These are phyloP conservation scores for Lachancea cidri DNA, from an alignment of 805 yeast genomes.

Conservation along the genomic window DNA sequence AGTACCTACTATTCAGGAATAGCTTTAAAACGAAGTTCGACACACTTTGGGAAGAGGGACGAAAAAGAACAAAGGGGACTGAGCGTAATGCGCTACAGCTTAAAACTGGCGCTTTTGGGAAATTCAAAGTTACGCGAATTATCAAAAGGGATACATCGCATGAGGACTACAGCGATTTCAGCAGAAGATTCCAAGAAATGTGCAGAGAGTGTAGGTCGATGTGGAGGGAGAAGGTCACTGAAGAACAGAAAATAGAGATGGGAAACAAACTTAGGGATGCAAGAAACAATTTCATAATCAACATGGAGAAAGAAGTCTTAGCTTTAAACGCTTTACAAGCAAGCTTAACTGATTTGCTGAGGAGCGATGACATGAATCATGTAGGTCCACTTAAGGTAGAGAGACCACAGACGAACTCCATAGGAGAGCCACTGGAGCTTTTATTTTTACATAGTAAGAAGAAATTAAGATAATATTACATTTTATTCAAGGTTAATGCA, in stretches of 20 bases:
- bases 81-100: not conserved
- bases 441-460: too few relatives aligned
- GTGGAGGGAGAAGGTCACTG: constrained; percentile 20
- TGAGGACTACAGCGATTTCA: constrained; percentile 5
- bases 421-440: not conserved
- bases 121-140: constrained; percentile 1
- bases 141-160: not conserved
- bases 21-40: constrained; percentile 19
- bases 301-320: constrained; percentile 13
- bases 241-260: constrained; percentile 15
- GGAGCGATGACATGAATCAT: not conserved
- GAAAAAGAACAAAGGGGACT: constrained; percentile 3
- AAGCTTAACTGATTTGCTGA: not conserved
- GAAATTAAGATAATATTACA: not conserved
- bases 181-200: constrained; percentile 19
- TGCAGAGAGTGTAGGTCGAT: constrained; percentile 22
- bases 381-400: not conserved
- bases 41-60: constrained; percentile 13
- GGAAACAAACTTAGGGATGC: constrained; percentile 13
- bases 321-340: constrained; percentile 10
- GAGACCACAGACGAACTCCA: not conserved
- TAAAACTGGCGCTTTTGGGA: constrained; percentile 1
- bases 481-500: not conserved
- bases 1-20: constrained; percentile 23
- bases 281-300: constrained; percentile 11